Base-by-base conservation (phyloP, 2,329 filamentous ascomycete genomes). In the Aspergillus luchuensis region DNA sequence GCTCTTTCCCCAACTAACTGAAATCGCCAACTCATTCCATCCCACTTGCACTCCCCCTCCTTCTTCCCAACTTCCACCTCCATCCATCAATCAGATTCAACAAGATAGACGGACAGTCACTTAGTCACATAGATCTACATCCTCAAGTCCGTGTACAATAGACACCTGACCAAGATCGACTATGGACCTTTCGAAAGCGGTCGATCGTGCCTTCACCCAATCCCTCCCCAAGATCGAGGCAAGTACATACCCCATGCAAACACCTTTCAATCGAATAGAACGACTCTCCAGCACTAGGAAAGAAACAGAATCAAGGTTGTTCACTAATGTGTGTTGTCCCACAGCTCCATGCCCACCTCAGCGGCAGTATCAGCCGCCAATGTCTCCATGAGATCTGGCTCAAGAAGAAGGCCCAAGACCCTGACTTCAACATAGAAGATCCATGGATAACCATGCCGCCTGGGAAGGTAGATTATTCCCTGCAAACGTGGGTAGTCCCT, bases 261-360 rank as follows among this genome's bases (percentile, higher is more conserved):
- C 33, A 52, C 38, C 2, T 23, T 15, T 33, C 28, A 17, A 10
- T 30, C 8, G 8, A 45, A 30, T 4, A 8, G 7, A 28, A 10
- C 8, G 8, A 19, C 39, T 8, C 28, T 23, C 7, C 17, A 21
- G 45, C 21, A 13, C 39, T 8, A 33, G 23, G 23, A 8, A n/a
- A 11, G 3, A 15, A 23, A 19, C n/a, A 36, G 38, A 6, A 19
- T 41, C 13, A 25, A 13, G 47, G 51, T 13, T 52, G 67, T 15
- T 63, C 48, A 54, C 38, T 60, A 28, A 52, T 33, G 21, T 54
- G 52, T 38, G 58, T 25, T 56, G 8, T 4, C 13, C 43, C 10
- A 38, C 50, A 92, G 88, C 84, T 94, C 56, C 91, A 95, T 69
- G 91, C 91, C 63, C 91, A 95, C 75, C 82, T 95, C 48, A 91